phyloP scores from a whole-genome alignment of 1,284 basidiomycete genomes.

The Phellinidium pouzarii region DNA sequence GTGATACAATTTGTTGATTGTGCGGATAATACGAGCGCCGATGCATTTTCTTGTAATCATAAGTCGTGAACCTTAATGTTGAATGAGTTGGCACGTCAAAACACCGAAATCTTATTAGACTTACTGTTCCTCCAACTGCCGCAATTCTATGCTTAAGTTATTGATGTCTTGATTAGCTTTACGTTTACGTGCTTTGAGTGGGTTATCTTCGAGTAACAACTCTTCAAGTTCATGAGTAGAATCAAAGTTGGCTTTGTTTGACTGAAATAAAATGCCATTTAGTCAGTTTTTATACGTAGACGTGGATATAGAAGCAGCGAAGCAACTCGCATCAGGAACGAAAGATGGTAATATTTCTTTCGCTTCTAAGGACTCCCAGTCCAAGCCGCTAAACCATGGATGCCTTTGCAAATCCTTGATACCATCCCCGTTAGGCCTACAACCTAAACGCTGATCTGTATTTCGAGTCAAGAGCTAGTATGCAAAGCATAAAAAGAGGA shows the following conservation, averaged over 20 bases:
- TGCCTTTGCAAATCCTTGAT: conserved; percentile 74
- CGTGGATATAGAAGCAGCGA: conserved; percentile 6
- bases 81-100: background rate
- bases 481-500: conserved; percentile 40
- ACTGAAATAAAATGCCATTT: conserved; percentile 38
- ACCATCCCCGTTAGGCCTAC: conserved; percentile 72
- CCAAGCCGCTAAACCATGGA: conserved; percentile 81
- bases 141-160: conserved; percentile 82
- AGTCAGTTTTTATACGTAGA: conserved; percentile 1
- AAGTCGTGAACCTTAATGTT: conserved; percentile 59
- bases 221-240: conserved; percentile 99
- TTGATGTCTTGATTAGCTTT: conserved; percentile 83
- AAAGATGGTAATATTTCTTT: conserved; percentile 85
- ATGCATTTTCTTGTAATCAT: conserved; percentile 80
- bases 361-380: conserved; percentile 80
- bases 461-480: conserved; percentile 65
- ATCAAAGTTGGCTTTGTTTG: conserved; percentile 97
- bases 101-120: conserved; percentile 28
- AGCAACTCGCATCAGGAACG: conserved; percentile 75
- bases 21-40: conserved; percentile 77
- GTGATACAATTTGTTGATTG: conserved; percentile 57
- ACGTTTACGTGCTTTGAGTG: conserved; percentile 88
- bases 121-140: conserved; percentile 97
- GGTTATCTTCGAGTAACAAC: conserved; percentile 92
- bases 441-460: conserved; percentile 74